Evolutionary conservation across 2,329 filamentous ascomycete species (phyloP).

Genomic region (Paecilomyces sp.): DNA sequence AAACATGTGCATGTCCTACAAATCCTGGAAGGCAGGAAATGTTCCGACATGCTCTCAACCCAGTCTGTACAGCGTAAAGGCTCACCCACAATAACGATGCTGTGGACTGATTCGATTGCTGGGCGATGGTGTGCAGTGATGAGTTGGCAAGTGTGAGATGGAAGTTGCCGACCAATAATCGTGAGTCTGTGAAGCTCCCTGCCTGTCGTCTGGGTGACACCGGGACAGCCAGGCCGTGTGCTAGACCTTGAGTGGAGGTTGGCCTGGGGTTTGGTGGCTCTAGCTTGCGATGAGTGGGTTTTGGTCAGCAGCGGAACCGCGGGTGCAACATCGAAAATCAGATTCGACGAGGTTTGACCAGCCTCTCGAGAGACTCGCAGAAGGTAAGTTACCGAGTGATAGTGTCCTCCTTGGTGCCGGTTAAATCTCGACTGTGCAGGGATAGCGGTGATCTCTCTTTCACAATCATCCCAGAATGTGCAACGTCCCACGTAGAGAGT

Average conservation of each 20-base stretch:
- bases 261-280: background rate
- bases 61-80: background rate
- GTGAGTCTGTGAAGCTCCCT: constrained; percentile 1
- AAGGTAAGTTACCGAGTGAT: background rate
- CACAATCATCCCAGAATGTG: background rate
- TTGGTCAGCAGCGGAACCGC: background rate
- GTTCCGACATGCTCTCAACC: background rate
- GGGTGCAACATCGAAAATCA: background rate
- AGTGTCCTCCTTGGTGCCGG: background rate
- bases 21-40: background rate
- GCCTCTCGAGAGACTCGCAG: background rate
- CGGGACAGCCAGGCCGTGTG: background rate
- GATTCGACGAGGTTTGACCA: background rate
- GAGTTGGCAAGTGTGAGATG: constrained; percentile 12
- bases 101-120: constrained; percentile 1
- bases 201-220: constrained; percentile 7
- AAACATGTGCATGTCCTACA: background rate
- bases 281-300: background rate
- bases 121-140: constrained; percentile 9
- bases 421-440: background rate
- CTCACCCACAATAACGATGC: background rate
- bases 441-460: background rate
- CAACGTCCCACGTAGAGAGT: background rate
- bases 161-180: constrained; percentile 2
- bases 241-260: background rate